A percentile compares a stretch with the other conserved stretches of the same genome.
These are phyloP conservation scores for Sugiyamaella lignohabitans DNA, from an alignment of 805 yeast genomes.

Conservation along the genomic window DNA sequence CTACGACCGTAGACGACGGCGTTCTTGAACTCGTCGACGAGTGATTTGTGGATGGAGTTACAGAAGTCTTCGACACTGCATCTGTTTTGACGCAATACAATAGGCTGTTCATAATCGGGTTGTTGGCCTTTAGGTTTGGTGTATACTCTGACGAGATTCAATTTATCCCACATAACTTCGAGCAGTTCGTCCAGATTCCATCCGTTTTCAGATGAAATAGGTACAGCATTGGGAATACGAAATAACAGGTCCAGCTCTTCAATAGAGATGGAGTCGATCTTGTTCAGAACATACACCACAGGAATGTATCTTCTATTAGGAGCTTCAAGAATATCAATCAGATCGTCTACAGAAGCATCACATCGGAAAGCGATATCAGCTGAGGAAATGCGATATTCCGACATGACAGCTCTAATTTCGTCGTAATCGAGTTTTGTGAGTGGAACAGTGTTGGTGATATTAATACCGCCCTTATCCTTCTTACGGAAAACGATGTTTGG, in stretches of 20 bases:
- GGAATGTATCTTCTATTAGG: conserved; percentile 91
- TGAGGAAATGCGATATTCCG: conserved; percentile 88
- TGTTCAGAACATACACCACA: conserved; percentile 88
- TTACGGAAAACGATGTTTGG: conserved; percentile 89
- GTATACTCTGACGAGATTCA: conserved; percentile 88
- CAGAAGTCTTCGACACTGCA: conserved; percentile 93
- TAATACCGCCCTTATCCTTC: conserved; percentile 94
- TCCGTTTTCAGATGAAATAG: conserved; percentile 90
- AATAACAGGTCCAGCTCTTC: conserved; percentile 87
- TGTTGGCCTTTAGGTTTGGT: conserved; percentile 93
- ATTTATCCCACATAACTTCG: conserved; percentile 91
- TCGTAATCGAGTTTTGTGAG: conserved; percentile 86
- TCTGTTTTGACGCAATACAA: conserved; percentile 75
- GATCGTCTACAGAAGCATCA: conserved; percentile 95
- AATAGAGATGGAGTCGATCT: conserved; percentile 89
- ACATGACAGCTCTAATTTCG: conserved; percentile 92
- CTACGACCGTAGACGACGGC: conserved; percentile 89
- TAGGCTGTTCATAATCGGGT: conserved; percentile 95
- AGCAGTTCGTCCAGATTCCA: conserved; percentile 96
- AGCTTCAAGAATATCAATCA: conserved; percentile 89
- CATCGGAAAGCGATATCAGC: conserved; percentile 96
- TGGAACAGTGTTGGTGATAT: conserved; percentile 89
- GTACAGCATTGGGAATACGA: conserved; percentile 95
- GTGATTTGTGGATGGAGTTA: conserved; percentile 88
- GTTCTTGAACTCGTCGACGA: conserved; percentile 87